These are phyloP conservation scores for Cucurbita maxima DNA, from an alignment of 306 rosid genomes.

Conservation along the genomic window DNA sequence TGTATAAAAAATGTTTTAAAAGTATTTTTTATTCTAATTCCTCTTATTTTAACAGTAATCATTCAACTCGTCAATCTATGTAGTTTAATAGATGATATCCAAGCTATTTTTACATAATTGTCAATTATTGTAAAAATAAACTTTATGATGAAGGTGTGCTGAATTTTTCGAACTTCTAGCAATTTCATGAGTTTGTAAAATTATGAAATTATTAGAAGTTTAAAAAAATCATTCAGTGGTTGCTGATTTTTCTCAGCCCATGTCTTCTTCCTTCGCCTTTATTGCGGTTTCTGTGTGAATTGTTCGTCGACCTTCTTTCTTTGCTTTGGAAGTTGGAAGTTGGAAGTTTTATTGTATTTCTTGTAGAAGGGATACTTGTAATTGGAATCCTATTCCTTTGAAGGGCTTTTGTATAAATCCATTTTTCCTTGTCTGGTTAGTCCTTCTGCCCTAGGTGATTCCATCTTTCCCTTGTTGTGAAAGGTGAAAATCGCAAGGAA, in stretches of 20 bases:
- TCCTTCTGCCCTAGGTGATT: neutral
- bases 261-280: neutral
- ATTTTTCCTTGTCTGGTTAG: neutral
- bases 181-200: neutral
- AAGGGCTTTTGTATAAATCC: neutral
- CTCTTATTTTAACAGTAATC: neutral
- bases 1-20: neutral
- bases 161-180: neutral
- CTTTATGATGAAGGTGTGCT: neutral
- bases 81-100: neutral
- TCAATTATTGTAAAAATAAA: neutral
- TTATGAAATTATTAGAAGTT: neutral
- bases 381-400: neutral
- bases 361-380: neutral
- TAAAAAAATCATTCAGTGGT: neutral
- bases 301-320: neutral
- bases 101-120: neutral
- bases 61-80: neutral
- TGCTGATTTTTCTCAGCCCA: neutral
- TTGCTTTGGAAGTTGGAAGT: neutral
- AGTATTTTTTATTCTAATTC: neutral
- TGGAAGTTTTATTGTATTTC: neutral
- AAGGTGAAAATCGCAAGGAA: neutral
- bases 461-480: neutral
- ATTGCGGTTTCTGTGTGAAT: neutral